Percentiles rank a stretch among this genome's conserved stretches.
These are phyloP conservation scores for Taphrina betulina DNA, from an alignment of 1,139 yeast species.

Conservation along the genomic window DNA sequence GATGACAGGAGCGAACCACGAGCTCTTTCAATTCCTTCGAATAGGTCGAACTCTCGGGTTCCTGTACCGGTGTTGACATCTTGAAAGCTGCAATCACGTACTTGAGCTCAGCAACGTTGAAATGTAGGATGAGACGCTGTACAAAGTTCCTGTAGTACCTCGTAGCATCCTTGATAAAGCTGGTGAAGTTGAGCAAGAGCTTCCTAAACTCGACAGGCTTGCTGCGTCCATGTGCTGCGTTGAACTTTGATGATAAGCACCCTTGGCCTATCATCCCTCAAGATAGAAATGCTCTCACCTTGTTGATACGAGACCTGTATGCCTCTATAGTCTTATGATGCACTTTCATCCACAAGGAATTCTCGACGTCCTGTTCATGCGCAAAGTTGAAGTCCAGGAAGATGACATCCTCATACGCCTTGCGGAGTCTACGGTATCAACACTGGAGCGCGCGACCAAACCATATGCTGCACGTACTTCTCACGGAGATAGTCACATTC, in stretches of 20 bases:
- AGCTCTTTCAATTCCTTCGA: slow-evolving; percentile 10
- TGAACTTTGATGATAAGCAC: slow-evolving; percentile 2
- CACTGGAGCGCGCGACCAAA: neutral
- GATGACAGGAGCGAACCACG: slow-evolving; percentile 36
- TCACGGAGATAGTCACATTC: slow-evolving; percentile 34
- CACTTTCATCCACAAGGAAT: slow-evolving; percentile 35
- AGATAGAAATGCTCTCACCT: slow-evolving; percentile 34
- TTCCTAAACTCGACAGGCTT: slow-evolving; percentile 37
- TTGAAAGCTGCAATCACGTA: slow-evolving; percentile 33
- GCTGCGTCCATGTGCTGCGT: slow-evolving; percentile 24
- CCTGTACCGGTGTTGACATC: slow-evolving; percentile 11
- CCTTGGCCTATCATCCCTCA: neutral
- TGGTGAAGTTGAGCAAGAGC: slow-evolving; percentile 34
- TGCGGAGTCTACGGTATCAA: slow-evolving; percentile 27
- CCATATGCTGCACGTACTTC: slow-evolving; percentile 12
- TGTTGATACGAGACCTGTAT: slow-evolving; percentile 33
- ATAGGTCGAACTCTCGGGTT: neutral
- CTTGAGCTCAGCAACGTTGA: slow-evolving; percentile 34
- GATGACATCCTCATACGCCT: slow-evolving; percentile 30
- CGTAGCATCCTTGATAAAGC: slow-evolving; percentile 36
- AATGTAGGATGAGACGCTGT: slow-evolving; percentile 32
- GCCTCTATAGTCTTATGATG: slow-evolving; percentile 37
- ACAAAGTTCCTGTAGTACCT: slow-evolving; percentile 35
- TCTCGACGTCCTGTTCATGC: slow-evolving; percentile 35
- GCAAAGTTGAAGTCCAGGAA: slow-evolving; percentile 35